A percentile compares a stretch with the other conserved stretches of the same genome.
phyloP scores from a whole-genome alignment of 2,329 filamentous ascomycete genomes.

The Ophiostoma populinum region DNA sequence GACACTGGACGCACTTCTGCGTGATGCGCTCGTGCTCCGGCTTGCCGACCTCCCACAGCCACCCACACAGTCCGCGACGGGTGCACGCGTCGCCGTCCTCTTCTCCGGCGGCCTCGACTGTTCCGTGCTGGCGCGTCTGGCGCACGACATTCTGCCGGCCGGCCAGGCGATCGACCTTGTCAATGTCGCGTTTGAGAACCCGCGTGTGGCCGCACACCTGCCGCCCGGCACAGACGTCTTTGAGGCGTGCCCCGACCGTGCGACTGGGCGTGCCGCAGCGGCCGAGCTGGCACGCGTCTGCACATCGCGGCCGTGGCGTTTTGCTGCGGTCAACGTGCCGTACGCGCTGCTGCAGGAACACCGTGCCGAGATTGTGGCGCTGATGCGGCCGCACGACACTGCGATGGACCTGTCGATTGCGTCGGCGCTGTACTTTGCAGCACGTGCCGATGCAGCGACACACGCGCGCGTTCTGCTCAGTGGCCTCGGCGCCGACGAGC shows the following conservation, averaged over 20 bases:
- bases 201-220: slow-evolving; percentile 46
- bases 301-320: slow-evolving; percentile 58
- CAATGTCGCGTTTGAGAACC: slow-evolving; percentile 96
- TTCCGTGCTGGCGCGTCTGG: slow-evolving; percentile 65
- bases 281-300: slow-evolving; percentile 56
- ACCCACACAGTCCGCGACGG: slow-evolving; percentile 8
- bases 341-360: slow-evolving; percentile 58
- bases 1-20: slow-evolving; percentile 35
- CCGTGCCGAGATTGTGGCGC: slow-evolving; percentile 47
- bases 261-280: slow-evolving; percentile 68
- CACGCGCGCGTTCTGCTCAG: slow-evolving; percentile 73
- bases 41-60: slow-evolving; percentile 48
- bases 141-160: slow-evolving; percentile 55
- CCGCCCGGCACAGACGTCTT: slow-evolving; percentile 31
- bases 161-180: slow-evolving; percentile 66
- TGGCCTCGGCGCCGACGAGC: slow-evolving; percentile 84
- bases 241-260: slow-evolving; percentile 76
- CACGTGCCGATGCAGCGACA: slow-evolving; percentile 44
- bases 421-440: slow-evolving; percentile 85
- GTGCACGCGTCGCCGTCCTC: slow-evolving; percentile 52
- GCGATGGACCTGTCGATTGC: slow-evolving; percentile 98
- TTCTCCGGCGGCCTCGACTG: slow-evolving; percentile 95
- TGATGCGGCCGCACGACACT: slow-evolving; percentile 89
- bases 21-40: slow-evolving; percentile 44
- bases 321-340: slow-evolving; percentile 66